Evolutionary conservation across 2,329 filamentous ascomycete genomes (phyloP).

Genomic region (Aspergillus melleus): DNA sequence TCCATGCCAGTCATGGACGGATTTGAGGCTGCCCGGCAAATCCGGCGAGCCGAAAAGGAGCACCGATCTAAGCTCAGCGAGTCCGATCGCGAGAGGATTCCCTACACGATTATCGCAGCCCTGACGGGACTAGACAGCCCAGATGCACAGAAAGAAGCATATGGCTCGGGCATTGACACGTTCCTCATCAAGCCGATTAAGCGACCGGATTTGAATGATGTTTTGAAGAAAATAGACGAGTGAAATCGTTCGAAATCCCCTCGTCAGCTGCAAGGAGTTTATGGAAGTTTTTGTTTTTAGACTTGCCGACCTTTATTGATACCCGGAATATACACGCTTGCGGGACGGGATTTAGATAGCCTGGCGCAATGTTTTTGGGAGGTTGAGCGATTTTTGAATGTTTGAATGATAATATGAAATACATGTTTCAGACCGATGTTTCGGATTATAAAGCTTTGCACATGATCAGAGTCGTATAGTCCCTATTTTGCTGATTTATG

Average conservation of each 20-base stretch:
- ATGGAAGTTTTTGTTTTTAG: no score
- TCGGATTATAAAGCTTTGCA: no score
- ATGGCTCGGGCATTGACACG: conserved; percentile 32
- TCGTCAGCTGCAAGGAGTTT: no score
- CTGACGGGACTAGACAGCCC: conserved; percentile 33
- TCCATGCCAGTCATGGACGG: conserved; percentile 38
- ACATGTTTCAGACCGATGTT: no score
- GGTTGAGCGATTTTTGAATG: no score
- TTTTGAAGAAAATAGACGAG: background rate
- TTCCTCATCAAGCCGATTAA: conserved; percentile 35
- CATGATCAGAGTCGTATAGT: no score
- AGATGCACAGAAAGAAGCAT: conserved; percentile 31
- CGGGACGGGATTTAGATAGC: no score
- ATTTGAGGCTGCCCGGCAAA: conserved; percentile 10
- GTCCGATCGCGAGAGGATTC: background rate
- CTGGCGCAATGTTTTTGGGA: no score
- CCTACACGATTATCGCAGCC: conserved; percentile 24
- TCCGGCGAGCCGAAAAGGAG: conserved; percentile 27
- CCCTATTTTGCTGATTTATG: no score
- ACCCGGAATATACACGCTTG: no score
- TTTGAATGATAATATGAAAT: no score
- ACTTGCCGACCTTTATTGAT: no score
- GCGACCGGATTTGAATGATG: background rate
- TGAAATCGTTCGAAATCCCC: background rate
- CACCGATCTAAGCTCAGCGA: conserved; percentile 11